phyloP scores from a whole-genome alignment of 2,329 filamentous ascomycete species.

The Pseudogymnoascus sp. region DNA sequence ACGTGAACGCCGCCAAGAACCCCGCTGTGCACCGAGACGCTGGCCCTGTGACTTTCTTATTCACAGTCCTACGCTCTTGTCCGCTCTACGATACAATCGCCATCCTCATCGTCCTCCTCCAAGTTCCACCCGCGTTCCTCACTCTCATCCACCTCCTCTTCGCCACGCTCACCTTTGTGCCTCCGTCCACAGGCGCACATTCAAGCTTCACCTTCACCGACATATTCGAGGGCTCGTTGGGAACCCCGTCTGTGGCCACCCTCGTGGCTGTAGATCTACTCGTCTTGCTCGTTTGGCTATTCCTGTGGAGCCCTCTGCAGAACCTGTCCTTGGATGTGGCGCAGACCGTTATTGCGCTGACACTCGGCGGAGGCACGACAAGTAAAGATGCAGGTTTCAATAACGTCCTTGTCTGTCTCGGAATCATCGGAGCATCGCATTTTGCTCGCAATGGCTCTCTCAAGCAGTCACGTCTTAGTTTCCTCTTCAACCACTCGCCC shows the following conservation, averaged over 20 bases:
- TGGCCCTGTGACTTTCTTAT: slow-evolving; percentile 67
- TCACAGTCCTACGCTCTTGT: slow-evolving; percentile 82
- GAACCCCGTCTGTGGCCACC: slow-evolving; percentile 77
- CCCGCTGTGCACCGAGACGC: slow-evolving; percentile 61
- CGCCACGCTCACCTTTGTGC: slow-evolving; percentile 85
- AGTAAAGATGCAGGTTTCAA: slow-evolving; percentile 61
- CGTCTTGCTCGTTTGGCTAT: slow-evolving; percentile 77
- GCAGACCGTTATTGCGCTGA: slow-evolving; percentile 88
- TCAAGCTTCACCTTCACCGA: slow-evolving; percentile 69
- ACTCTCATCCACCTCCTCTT: slow-evolving; percentile 89
- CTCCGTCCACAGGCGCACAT: slow-evolving; percentile 70
- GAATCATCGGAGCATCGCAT: slow-evolving; percentile 47
- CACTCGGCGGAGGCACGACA: slow-evolving; percentile 72
- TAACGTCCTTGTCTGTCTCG: slow-evolving; percentile 63
- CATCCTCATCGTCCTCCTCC: slow-evolving; percentile 91
- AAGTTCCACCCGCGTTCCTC: slow-evolving; percentile 79
- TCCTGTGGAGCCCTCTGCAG: slow-evolving; percentile 80
- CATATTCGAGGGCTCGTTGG: slow-evolving; percentile 80
- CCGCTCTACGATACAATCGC: slow-evolving; percentile 92
- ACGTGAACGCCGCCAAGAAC: slow-evolving; percentile 63
- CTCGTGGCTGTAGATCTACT: slow-evolving; percentile 77
- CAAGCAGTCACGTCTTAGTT: slow-evolving; percentile 25
- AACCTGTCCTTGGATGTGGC: slow-evolving; percentile 83
- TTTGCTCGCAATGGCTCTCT: slow-evolving; percentile 23
- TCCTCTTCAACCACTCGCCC: slow-evolving; percentile 20